Percentiles rank a stretch among this genome's conserved stretches.
These are phyloP conservation scores for Passiflora organensis DNA, from an alignment of 345 rosid species.

Conservation along the genomic window DNA sequence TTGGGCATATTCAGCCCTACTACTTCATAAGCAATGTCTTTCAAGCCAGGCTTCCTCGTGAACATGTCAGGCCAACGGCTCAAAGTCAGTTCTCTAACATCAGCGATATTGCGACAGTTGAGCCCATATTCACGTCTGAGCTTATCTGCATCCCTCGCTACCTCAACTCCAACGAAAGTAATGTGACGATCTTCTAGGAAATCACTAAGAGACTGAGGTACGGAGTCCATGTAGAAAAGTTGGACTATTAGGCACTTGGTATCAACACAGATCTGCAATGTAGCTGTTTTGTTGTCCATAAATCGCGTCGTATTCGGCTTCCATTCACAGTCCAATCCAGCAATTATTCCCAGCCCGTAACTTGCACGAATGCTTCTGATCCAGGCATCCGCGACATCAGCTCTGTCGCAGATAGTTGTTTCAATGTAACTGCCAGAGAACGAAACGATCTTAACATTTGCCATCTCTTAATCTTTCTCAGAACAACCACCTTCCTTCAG, in stretches of 20 bases:
- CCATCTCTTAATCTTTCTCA: no score
- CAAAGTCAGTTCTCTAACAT: slow-evolving; percentile 19
- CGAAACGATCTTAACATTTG: neutral
- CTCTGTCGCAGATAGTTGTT: slow-evolving; percentile 18
- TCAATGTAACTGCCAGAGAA: slow-evolving; percentile 21
- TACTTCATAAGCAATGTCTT: slow-evolving; percentile 10
- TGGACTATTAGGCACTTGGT: slow-evolving; percentile 32
- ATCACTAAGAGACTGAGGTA: slow-evolving; percentile 19
- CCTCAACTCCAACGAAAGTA: slow-evolving; percentile 30
- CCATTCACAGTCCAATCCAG: slow-evolving; percentile 41
- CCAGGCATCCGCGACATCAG: slow-evolving; percentile 19
- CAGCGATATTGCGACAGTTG: slow-evolving; percentile 4
- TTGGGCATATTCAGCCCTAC: slow-evolving; percentile 24
- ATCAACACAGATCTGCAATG: slow-evolving; percentile 31
- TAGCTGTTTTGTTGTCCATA: slow-evolving; percentile 19
- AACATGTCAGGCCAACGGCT: slow-evolving; percentile 13
- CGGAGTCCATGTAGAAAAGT: slow-evolving; percentile 19
- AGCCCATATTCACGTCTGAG: slow-evolving; percentile 26
- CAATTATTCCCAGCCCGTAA: slow-evolving; percentile 9
- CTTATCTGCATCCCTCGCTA: slow-evolving; percentile 20
- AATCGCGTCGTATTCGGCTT: slow-evolving; percentile 12
- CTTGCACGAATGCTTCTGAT: neutral
- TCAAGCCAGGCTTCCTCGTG: slow-evolving; percentile 23
- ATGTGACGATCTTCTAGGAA: slow-evolving; percentile 11
- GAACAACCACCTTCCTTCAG: no score